phyloP scores from a whole-genome alignment of 495 filamentous ascomycete genomes.

The Penicillium psychrofluorescens region DNA sequence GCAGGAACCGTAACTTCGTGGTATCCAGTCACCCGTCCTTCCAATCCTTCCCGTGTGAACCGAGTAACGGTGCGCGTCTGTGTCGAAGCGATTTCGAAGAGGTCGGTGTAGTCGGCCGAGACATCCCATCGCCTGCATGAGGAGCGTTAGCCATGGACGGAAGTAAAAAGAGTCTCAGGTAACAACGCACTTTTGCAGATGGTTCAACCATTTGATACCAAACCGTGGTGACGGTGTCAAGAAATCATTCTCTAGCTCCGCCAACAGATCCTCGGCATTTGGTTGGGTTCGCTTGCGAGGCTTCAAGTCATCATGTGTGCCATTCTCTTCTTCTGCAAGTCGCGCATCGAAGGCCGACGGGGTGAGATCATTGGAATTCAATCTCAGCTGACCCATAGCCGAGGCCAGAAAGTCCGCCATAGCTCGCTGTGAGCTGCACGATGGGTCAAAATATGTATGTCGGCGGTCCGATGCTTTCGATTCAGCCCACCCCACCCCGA shows the following conservation, averaged over 20 bases:
- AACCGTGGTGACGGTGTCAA: slow-evolving; percentile 72
- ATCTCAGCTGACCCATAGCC: slow-evolving; percentile 20
- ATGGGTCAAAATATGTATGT: background rate
- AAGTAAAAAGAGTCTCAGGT: background rate
- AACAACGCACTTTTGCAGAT: slow-evolving; percentile 62
- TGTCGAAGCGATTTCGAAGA: slow-evolving; percentile 82
- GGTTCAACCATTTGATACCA: slow-evolving; percentile 75
- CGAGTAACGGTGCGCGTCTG: slow-evolving; percentile 89
- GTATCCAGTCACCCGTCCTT: slow-evolving; percentile 90
- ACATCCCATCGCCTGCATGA: slow-evolving; percentile 67
- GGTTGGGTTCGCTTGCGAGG: slow-evolving; percentile 48
- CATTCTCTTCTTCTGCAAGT: slow-evolving; percentile 28
- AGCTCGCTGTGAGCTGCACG: background rate
- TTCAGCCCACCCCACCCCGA: background rate
- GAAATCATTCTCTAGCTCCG: slow-evolving; percentile 68
- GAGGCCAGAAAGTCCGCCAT: slow-evolving; percentile 23
- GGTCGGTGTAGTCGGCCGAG: slow-evolving; percentile 63
- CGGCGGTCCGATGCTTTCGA: background rate
- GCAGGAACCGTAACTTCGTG: slow-evolving; percentile 91
- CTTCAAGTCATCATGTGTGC: slow-evolving; percentile 19
- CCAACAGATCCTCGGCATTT: slow-evolving; percentile 51
- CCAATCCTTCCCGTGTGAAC: slow-evolving; percentile 85
- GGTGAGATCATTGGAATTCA: slow-evolving; percentile 17
- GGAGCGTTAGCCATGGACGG: slow-evolving; percentile 8
- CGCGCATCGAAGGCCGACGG: slow-evolving; percentile 23